A percentile compares a stretch with the other conserved stretches of the same genome.
Evolutionary conservation across 2,329 filamentous ascomycete species (phyloP).

Genomic region (Colletotrichum sp.): DNA sequence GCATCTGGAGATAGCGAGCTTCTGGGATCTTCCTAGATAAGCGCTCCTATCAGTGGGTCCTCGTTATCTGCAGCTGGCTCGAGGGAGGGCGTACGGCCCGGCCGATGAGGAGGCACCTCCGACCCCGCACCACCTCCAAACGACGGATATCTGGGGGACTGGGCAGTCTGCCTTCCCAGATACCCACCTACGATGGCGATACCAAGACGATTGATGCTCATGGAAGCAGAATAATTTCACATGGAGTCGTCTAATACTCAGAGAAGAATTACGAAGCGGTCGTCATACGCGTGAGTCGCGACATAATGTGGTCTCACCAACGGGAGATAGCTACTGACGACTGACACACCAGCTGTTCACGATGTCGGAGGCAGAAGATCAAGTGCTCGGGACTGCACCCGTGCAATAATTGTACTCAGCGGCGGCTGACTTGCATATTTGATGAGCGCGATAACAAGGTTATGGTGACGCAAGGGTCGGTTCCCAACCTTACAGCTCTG

Average conservation of each 20-base stretch:
- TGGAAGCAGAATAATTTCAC: not conserved
- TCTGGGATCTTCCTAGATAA: constrained; percentile 4
- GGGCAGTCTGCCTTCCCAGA: not conserved
- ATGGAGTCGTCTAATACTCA: constrained; percentile 14
- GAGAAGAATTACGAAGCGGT: constrained; percentile 10
- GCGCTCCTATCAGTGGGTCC: constrained; percentile 5
- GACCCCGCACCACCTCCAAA: constrained; percentile 1
- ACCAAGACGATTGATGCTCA: not conserved
- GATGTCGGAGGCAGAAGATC: constrained; percentile 18
- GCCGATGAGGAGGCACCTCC: not conserved
- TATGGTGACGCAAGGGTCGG: constrained; percentile 13
- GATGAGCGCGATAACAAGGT: constrained; percentile 16
- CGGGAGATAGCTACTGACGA: not conserved
- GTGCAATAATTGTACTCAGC: constrained; percentile 16
- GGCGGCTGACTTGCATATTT: constrained; percentile 11
- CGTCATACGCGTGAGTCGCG: constrained; percentile 1
- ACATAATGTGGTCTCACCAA: not conserved
- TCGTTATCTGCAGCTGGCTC: constrained; percentile 2
- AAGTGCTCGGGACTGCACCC: constrained; percentile 15
- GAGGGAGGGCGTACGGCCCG: not conserved
- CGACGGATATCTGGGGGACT: not conserved
- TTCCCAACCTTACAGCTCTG: too few species aligned
- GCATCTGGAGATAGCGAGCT: not conserved
- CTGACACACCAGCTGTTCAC: not conserved
- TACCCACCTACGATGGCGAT: not conserved